Base-by-base conservation (phyloP, 306 rosid genomes). In the Cotoneaster glaucophyllus region DNA sequence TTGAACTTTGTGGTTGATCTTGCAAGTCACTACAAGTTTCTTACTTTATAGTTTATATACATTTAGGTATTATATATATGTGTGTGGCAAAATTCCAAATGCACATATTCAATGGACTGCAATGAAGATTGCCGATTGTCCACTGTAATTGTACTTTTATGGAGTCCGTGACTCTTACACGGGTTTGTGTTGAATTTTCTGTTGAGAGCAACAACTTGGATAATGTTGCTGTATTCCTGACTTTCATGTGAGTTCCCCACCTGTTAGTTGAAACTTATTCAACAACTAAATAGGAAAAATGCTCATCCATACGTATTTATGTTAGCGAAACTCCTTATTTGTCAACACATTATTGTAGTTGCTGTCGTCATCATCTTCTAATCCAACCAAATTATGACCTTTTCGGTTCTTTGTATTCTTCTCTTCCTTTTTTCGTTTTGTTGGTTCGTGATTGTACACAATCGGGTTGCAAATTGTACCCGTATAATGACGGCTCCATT, bases 171-270 rank as follows among this genome's bases (percentile, higher is more conserved):
- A 86, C 78, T 77, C 29, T 64, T 48, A 79, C 89, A 85, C 86
- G 85, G 86, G 81, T 77, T 82, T 18, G 56, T 84, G 86, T 88
- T 88, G 89, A 86, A 68, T 79, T 82, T 88, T 72, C 82, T 78
- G 85, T 72, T 70, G 73, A 78, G 68, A 29, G 41, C 78, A 53
- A 67, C 70, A 74, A 72, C 79, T 80, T 86, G 85, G 86, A 74
- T 83, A 82, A 74, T 82, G 68, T 39, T 71, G 74, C 77, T 86
- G 77, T 79, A 58, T 44, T 52, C 58, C 67, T 72, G 75, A 73
- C 81, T 80, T 78, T 85, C 84, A 82, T 80, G 96, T 80, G 96
- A 85, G 73, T 78, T 81, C 84, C 77, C 82, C 84, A 71, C 69
- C 71, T 77, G 79, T 54, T 77, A 64, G 83, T 64, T 65, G 59